Evolutionary conservation across 352 stramenopile genomes (phyloP), one percentile per base, ranked within the genome.

Genomic region (Pythium coloratum): DNA sequence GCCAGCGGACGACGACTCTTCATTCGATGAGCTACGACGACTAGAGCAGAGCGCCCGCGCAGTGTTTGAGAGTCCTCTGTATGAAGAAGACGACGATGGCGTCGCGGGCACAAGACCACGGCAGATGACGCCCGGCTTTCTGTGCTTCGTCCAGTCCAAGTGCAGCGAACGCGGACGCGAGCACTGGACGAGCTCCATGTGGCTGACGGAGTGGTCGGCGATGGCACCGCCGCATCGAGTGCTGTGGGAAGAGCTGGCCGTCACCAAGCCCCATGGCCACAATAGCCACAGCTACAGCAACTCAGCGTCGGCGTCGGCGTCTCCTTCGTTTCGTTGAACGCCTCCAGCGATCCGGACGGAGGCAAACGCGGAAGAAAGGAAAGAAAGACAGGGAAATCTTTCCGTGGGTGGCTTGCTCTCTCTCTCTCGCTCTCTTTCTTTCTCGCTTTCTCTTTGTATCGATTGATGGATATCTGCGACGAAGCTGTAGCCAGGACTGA

Each of bases 161-260:
- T 54, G 62, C 24, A 47, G 40, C 1, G 64, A 78, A 26, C 42
- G 18, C 16, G 42, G 42, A 26, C 71, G 65, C 32, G 61, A 71
- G 26, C 67, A 44, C 26, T 78, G 71, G 71, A 72, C 71, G 5
- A 56, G 36, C 33, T 46, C 55, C 3, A 72, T 71, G 69, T 76
- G 71, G 64, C n/a, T 64, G 6, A 55, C 62, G 3, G 71, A 78
- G 30, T 80, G 73, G 73, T 26, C 62, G 20, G 66, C 70, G 10
- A 54, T 77, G 13, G 26, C 64, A 4, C 56, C 67, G 13, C 50
- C 63, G 0, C 71, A 80, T 34, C 70, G 67, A 6, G 51, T 50
- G 13, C 47, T 77, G 28, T 80, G 73, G 73, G 70, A 80, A 59
- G 67, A 77, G 28, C 67, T 76, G 20, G 73, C 73, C 0, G 47